Conservation (phyloP, 2,329 filamentous ascomycete species). For the Curvularia sp. region DNA sequence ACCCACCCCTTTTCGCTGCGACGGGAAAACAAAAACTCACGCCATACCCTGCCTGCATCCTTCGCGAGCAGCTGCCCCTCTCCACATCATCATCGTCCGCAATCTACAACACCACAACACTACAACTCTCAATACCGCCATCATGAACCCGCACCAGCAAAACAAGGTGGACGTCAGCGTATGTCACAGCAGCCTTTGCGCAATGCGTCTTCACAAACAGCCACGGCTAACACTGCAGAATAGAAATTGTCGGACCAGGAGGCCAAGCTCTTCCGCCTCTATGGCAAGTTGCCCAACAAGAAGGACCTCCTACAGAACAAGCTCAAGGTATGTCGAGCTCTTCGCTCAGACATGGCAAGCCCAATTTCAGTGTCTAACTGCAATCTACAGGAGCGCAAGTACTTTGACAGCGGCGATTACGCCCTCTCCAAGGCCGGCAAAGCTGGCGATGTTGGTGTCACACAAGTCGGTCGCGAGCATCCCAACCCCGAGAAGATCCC, state of each 20-base stretch:
- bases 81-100: slow-evolving; percentile 24
- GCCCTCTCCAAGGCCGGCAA: slow-evolving; percentile 97
- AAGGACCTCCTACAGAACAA: slow-evolving; percentile 98
- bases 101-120: slow-evolving; percentile 9
- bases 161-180: slow-evolving; percentile 98
- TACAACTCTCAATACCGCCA: slow-evolving; percentile 26
- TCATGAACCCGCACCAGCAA: slow-evolving; percentile 96
- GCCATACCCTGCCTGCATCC: slow-evolving; percentile 25
- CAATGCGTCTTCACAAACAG: slow-evolving; percentile 5
- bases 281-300: slow-evolving; percentile 96
- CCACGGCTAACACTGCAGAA: slow-evolving; percentile 29
- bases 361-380: slow-evolving; percentile 13
- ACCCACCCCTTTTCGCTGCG: slow-evolving; percentile 30
- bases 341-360: background rate
- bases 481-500: slow-evolving; percentile 95
- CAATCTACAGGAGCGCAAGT: slow-evolving; percentile 77
- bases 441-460: slow-evolving; percentile 90
- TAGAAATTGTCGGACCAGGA: slow-evolving; percentile 93
- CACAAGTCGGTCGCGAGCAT: slow-evolving; percentile 92
- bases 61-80: slow-evolving; percentile 23
- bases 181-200: slow-evolving; percentile 55
- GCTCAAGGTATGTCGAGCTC: slow-evolving; percentile 69
- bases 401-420: slow-evolving; percentile 96
- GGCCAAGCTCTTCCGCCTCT: slow-evolving; percentile 94
- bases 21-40: slow-evolving; percentile 40